Base-by-base conservation (phyloP, 495 filamentous ascomycete genomes). In the Aspergillus affinis region DNA sequence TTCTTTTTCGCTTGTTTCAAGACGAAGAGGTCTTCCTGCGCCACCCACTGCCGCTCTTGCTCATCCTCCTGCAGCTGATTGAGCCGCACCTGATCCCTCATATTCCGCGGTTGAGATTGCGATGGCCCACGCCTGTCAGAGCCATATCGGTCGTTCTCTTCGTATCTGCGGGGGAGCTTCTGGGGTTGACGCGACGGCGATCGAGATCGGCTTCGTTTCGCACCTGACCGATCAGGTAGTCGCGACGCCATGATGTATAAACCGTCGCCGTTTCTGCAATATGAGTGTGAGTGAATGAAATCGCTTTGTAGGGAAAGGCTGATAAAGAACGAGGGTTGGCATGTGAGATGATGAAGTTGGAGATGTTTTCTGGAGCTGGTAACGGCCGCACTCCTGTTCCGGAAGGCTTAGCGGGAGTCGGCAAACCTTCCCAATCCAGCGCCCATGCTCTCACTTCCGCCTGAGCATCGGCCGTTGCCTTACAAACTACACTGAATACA, bases 1-100 rank as follows among this genome's bases (percentile, higher is more conserved):
- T 97, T 98, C 79, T 95, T 98, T 78, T 97, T 98, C 26, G 94
- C 89, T 72, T 99, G 94, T 72, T 93, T 92, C 62, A 99, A 79
- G 20, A 99, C 94, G 68, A 99, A 99, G 55, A 88, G 84, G 75
- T 98, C 94, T 73, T 99, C 94, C 69, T 94, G 90, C 54, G 93
- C 88, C 21, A 99, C 88, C 84, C 95, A 99, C 65, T 87, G 80
- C 45, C 87, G 81, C 64, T 85, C 89, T 63, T 91, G 90, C 69
- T 93, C 87, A 55, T 91, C 90, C 67, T 88, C 86, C 64, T 87
- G 83, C 4, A 84, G 75, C 55, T 84, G 78, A 61, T 87, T 88
- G 32, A 84, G 73, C 8, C 81, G 81, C 27, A 81, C 70, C 67
- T 83, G 80, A 46, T 83, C 81, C 54, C 71, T 75, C 69, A 75